phyloP scores from a whole-genome alignment of 345 rosid genomes.

The Atalantia buxifolia region DNA sequence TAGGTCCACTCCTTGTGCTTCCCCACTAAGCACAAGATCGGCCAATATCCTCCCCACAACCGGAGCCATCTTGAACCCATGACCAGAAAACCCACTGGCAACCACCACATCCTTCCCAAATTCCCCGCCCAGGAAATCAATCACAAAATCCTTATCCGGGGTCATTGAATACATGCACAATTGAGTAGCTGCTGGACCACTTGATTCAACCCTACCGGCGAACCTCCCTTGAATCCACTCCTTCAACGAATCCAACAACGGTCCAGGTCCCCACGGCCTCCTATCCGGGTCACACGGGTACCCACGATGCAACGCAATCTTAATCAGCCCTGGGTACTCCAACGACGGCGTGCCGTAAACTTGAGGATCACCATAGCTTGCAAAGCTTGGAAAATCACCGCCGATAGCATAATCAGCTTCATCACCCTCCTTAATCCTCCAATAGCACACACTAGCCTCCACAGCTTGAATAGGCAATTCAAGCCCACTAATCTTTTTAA shows the following conservation, averaged over 20 bases:
- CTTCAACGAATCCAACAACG: constrained; percentile 33
- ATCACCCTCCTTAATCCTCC: constrained; percentile 76
- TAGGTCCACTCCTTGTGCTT: constrained; percentile 48
- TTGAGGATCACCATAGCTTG: constrained; percentile 54
- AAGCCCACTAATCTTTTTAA: constrained; percentile 41
- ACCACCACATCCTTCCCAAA: constrained; percentile 73
- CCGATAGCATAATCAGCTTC: constrained; percentile 44
- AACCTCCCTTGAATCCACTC: constrained; percentile 63
- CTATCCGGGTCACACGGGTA: constrained; percentile 68
- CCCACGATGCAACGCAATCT: constrained; percentile 63
- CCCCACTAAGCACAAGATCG: constrained; percentile 56
- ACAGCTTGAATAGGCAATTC: constrained; percentile 58
- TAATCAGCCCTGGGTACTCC: constrained; percentile 83
- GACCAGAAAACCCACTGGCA: constrained; percentile 83
- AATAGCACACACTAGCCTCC: constrained; percentile 63
- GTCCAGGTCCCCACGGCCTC: constrained; percentile 76
- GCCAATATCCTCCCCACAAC: constrained; percentile 62
- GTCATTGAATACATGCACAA: constrained; percentile 81
- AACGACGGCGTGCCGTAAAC: constrained; percentile 79
- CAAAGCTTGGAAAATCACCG: constrained; percentile 67
- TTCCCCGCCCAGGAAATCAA: constrained; percentile 77
- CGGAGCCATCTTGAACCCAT: constrained; percentile 94
- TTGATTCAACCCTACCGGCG: constrained; percentile 53
- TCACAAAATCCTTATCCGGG: constrained; percentile 79
- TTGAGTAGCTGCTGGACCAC: constrained; percentile 58